Evolutionary conservation across 176 grass and related monocot species (phyloP), one percentile per base, ranked within the genome.

Genomic region (Poa pratensis): DNA sequence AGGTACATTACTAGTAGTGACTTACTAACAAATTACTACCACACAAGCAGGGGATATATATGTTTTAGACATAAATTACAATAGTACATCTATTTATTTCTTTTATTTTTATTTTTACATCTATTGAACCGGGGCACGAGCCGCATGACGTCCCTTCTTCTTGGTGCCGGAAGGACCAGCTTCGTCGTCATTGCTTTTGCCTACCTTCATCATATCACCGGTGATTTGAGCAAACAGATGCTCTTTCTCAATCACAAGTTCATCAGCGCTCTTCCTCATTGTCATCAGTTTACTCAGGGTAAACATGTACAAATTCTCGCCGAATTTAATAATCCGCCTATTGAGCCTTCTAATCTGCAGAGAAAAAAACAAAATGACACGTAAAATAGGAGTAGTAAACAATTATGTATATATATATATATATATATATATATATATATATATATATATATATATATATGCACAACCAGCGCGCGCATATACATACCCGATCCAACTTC

Each of bases 401-500:
- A 28, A 10, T 73, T 73, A 15, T 9, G 10, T 2, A 69, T 18
- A 18, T n/a, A n/a, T n/a, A n/a, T n/a, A n/a, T n/a, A n/a, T n/a
- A n/a, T n/a, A n/a, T n/a, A n/a, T n/a, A n/a, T n/a, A n/a, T n/a
- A n/a, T n/a, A n/a, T n/a, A n/a, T n/a, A n/a, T n/a, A n/a, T n/a
- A n/a, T n/a, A n/a, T n/a, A n/a, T n/a, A n/a, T n/a, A n/a, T n/a
- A n/a, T n/a, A n/a, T n/a, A n/a, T n/a, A n/a, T n/a, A n/a, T n/a
- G n/a, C n/a, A n/a, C n/a, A n/a, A n/a, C n/a, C n/a, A n/a, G n/a
- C n/a, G n/a, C 43, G 24, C 16, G 23, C n/a, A 45, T 46, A 28
- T 75, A 53, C 73, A 10, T 75, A 75, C 73, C 73, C 73, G 73
- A 17, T 6, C 26, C 16, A 28, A 18, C 48, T 53, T 75, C 73